Evolutionary conservation across 768 basidiomycete species (phyloP).

Genomic region (Boletus sp.): DNA sequence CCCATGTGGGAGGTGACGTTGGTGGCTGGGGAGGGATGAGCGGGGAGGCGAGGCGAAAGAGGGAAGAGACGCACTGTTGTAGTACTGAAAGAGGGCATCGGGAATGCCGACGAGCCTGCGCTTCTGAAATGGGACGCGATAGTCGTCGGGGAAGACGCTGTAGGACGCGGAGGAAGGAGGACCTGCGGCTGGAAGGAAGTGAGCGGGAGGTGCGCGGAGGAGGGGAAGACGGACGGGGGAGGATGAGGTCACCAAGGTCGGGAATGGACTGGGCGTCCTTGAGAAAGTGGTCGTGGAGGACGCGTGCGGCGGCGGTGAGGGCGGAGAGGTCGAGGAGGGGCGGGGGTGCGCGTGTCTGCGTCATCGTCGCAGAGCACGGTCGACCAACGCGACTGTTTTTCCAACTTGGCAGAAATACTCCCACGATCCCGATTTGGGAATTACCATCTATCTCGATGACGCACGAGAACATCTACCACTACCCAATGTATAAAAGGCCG

Average conservation of each 20-base stretch:
- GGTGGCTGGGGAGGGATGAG: slow-evolving; percentile 44
- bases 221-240: slow-evolving; percentile 49
- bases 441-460: neutral
- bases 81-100: slow-evolving; percentile 75
- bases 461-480: neutral
- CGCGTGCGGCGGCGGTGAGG: slow-evolving; percentile 63
- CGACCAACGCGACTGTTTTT: neutral
- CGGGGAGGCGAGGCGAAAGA: neutral
- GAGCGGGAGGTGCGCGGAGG: neutral
- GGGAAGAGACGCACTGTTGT: slow-evolving; percentile 54
- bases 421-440: slow-evolving; percentile 4
- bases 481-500: too few species aligned
- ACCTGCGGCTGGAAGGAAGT: slow-evolving; percentile 46
- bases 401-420: neutral
- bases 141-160: slow-evolving; percentile 74
- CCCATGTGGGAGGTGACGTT: slow-evolving; percentile 83
- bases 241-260: slow-evolving; percentile 68
- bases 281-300: slow-evolving; percentile 64
- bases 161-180: slow-evolving; percentile 75
- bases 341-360: slow-evolving; percentile 18
- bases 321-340: slow-evolving; percentile 55
- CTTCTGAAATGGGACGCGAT: slow-evolving; percentile 78
- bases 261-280: slow-evolving; percentile 77
- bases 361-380: slow-evolving; percentile 9
- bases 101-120: slow-evolving; percentile 74